Percentiles rank a stretch among this genome's conserved stretches.
Conservation (phyloP, 306 rosid species). For the Prunus mume region DNA sequence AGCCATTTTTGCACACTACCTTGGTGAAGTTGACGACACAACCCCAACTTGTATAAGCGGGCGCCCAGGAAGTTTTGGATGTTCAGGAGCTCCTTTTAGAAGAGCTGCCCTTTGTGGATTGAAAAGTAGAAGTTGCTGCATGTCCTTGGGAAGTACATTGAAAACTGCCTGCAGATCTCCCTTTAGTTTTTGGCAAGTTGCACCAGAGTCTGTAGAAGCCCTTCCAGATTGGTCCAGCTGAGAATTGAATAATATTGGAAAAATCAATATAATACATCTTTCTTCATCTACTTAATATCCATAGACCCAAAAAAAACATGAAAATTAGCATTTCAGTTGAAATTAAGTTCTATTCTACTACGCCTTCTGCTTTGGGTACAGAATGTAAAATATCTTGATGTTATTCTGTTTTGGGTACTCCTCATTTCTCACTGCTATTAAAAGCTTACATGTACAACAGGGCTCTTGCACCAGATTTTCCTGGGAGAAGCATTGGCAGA, state of each 20-base stretch:
- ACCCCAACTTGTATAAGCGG: constrained; percentile 34
- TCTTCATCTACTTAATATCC: constrained; percentile 6
- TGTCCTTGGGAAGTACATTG: constrained; percentile 68
- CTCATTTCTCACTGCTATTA: background rate
- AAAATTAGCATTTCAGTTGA: background rate
- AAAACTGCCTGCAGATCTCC: constrained; percentile 64
- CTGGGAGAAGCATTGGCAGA: background rate
- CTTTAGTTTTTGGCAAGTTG: constrained; percentile 51
- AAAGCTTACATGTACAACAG: background rate
- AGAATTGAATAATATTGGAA: constrained; percentile 24
- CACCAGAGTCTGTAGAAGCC: constrained; percentile 37
- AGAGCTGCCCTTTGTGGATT: constrained; percentile 77
- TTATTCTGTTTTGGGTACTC: background rate
- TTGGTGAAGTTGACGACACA: constrained; percentile 39
- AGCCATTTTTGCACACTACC: constrained; percentile 37
- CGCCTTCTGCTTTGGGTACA: background rate
- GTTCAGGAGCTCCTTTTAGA: constrained; percentile 48
- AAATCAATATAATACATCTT: constrained; percentile 21
- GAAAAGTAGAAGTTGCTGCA: constrained; percentile 78
- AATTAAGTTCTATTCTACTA: background rate
- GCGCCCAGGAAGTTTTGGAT: constrained; percentile 49
- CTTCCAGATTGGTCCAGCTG: constrained; percentile 70
- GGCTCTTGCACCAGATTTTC: background rate
- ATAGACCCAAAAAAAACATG: background rate
- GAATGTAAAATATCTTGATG: background rate